Conservation (phyloP, 371 early-diverging fungal genomes). For the Parasitella parasitica region DNA sequence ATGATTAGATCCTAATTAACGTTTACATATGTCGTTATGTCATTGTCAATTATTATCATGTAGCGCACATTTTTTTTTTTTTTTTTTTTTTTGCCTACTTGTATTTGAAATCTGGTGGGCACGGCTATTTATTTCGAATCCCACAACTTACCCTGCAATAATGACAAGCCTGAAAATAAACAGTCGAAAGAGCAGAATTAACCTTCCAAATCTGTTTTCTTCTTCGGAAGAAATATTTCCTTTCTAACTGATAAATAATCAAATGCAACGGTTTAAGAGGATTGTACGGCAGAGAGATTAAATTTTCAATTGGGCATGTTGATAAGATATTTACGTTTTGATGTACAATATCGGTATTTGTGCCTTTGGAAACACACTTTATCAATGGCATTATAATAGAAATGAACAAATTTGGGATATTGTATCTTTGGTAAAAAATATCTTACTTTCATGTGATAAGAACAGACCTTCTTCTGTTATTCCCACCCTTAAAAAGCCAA, state of each 20-base stretch:
- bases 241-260: constrained; percentile 8
- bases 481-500: background rate
- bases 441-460: constrained; percentile 6
- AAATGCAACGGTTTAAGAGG: constrained; percentile 18
- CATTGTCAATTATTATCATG: too few relatives aligned
- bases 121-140: background rate
- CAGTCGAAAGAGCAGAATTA: background rate
- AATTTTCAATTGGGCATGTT: constrained; percentile 12
- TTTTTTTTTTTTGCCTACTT: too few relatives aligned
- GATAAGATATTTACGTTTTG: background rate
- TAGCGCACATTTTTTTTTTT: too few relatives aligned
- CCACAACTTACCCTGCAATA: constrained; percentile 2
- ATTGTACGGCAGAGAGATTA: constrained; percentile 33
- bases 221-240: constrained; percentile 23
- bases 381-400: background rate
- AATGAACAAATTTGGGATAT: background rate
- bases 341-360: background rate
- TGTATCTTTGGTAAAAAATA: background rate
- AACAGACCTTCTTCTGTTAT: background rate
- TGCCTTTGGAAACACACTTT: constrained; percentile 9
- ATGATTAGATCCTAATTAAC: too few relatives aligned
- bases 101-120: too few relatives aligned
- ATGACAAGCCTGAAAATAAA: background rate
- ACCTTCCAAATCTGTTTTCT: constrained; percentile 15
- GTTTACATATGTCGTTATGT: too few relatives aligned